Base-by-base conservation (phyloP, 441 rosid species). In the Euphorbia celastroides region DNA sequence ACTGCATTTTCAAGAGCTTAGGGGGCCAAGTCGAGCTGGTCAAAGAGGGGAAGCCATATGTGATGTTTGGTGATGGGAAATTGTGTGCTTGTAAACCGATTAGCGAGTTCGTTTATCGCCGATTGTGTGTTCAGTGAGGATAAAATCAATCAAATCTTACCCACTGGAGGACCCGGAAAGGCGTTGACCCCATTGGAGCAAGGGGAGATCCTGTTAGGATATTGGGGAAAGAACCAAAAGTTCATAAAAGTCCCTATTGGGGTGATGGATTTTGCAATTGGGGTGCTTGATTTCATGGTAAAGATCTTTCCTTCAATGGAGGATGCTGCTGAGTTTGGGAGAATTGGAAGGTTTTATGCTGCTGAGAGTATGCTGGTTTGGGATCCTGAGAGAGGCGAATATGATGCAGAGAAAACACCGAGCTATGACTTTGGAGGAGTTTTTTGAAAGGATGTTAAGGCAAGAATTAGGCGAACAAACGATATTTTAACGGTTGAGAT, bases 391-490 rank as follows among this genome's bases (percentile, higher is more conserved):
- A 89, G 87, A 0, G 93, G 98, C 19, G 89, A 88, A 27, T 92
- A 89, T 64, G 84, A 84, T 62, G 88, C 87, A n/a, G 96, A 88
- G 72, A 77, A 77, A 79, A 92, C 98, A 3, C 98, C 98, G 6
- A 85, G 93, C 61, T 92, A 92, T 46, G 98, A 89, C 95, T 0
- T 74, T 92, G 78, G 98, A 92, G 61, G 93, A 84, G 2, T 89
- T 92, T 78, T 92, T 89, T 62, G 78, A 74, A 30, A 86, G 76
- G 66, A 96, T 88, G 57, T 72, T 88, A 5, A 84, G 77, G 63
- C 96, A 92, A 66, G 98, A 95, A n/a, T n/a, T n/a, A n/a, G n/a
- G n/a, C n/a, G n/a, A n/a, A n/a, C 97, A 92, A 59, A 77, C 89
- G 19, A 81, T 84, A 68, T 68, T 86, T 69, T 86, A 69, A 78